Evolutionary conservation across 106 monocot species (phyloP).

Genomic region (Apostasia ramifera): DNA sequence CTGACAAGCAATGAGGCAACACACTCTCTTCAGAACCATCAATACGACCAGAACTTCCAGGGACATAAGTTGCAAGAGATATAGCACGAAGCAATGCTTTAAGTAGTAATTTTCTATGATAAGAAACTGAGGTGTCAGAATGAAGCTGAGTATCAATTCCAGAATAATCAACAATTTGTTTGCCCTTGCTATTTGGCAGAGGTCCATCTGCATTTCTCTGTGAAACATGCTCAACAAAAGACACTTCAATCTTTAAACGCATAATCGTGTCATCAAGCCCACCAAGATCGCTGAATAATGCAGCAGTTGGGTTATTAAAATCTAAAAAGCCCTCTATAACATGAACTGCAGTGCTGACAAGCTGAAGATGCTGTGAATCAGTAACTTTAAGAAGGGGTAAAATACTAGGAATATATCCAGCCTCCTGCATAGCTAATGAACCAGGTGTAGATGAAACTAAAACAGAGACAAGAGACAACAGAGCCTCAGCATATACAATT

Average conservation of each 20-base stretch:
- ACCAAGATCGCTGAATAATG: slow-evolving; percentile 72
- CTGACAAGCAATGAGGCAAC: slow-evolving; percentile 49
- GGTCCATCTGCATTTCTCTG: slow-evolving; percentile 27
- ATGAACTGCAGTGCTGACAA: slow-evolving; percentile 63
- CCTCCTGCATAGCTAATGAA: slow-evolving; percentile 64
- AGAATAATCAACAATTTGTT: slow-evolving; percentile 27
- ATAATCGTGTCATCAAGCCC: slow-evolving; percentile 76
- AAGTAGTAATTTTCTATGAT: slow-evolving; percentile 45
- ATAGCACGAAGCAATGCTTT: slow-evolving; percentile 69
- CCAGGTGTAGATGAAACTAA: slow-evolving; percentile 75
- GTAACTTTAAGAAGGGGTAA: slow-evolving; percentile 71
- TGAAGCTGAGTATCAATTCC: slow-evolving; percentile 25
- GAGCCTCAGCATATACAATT: slow-evolving; percentile 53
- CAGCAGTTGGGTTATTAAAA: slow-evolving; percentile 57
- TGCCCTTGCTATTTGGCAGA: slow-evolving; percentile 30
- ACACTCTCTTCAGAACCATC: slow-evolving; percentile 54
- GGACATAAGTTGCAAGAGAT: slow-evolving; percentile 69
- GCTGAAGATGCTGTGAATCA: slow-evolving; percentile 46
- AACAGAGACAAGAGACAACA: slow-evolving; percentile 58
- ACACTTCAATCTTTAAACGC: slow-evolving; percentile 57
- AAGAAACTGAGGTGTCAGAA: slow-evolving; percentile 40
- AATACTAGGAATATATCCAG: slow-evolving; percentile 68
- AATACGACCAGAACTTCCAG: slow-evolving; percentile 50
- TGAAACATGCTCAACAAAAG: slow-evolving; percentile 27
- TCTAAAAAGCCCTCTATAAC: slow-evolving; percentile 68